Evolutionary conservation across 495 filamentous ascomycete genomes (phyloP).

Genomic region (Cetradonia linearis): DNA sequence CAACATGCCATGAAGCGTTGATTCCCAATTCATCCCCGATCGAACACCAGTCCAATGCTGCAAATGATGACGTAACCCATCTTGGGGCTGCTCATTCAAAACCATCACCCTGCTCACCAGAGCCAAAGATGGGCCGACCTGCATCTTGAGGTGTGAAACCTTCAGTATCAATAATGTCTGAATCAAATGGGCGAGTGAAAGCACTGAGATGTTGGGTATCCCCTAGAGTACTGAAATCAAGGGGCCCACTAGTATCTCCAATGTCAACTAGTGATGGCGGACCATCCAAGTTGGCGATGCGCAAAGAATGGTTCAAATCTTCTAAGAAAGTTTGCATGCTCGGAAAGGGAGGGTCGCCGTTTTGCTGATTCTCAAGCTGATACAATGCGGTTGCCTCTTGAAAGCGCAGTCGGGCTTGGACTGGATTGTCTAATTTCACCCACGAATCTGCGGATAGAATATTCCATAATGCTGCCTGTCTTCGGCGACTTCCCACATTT

Average conservation of each 20-base stretch:
- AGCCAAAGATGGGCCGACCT: neutral
- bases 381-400: constrained; percentile 16
- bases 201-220: constrained; percentile 7
- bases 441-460: constrained; percentile 74
- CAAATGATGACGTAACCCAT: no score
- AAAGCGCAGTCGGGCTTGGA: constrained; percentile 15
- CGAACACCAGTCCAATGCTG: neutral
- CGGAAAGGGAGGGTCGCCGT: constrained; percentile 13
- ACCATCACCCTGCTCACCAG: neutral
- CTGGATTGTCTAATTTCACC: constrained; percentile 43
- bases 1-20: neutral
- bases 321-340: constrained; percentile 20
- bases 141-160: constrained; percentile 15
- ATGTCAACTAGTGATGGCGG: neutral
- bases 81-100: neutral
- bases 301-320: constrained; percentile 4
- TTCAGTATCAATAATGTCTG: constrained; percentile 2
- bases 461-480: constrained; percentile 88
- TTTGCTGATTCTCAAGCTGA: neutral
- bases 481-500: constrained; percentile 55
- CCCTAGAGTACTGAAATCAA: neutral
- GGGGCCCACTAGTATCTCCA: neutral
- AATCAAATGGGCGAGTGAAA: neutral
- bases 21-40: neutral
- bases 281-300: neutral